Base-by-base conservation (phyloP, 202 grass and related monocot genomes). In the Setaria italica region DNA sequence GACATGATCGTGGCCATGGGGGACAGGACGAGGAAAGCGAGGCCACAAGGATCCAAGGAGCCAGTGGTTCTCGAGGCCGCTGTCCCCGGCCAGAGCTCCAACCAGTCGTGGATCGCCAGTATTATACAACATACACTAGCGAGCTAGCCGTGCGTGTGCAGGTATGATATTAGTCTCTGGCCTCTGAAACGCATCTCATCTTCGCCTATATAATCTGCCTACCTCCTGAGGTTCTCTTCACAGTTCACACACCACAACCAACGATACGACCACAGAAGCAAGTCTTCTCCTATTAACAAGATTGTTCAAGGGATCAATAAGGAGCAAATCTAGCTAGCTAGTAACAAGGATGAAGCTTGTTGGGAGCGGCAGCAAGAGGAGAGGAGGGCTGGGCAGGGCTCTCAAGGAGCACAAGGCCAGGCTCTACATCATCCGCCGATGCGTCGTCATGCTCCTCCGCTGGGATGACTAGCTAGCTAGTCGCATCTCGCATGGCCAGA, bases 401-500 rank as follows among this genome's bases (percentile, higher is more conserved):
- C 45, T 86, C 46, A 86, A 73, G 67, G 76, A 86, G 67, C 76
- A 86, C 9, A 86, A 72, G 77, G 66, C 75, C 0, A 85, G 75
- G 67, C 76, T 86, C 84, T 73, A 86, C 67, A 80, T 86, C 67
- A 86, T 86, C 55, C 57, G 57, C 6, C 84, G 67, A 54, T 86
- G 84, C 57, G 76, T 80, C 20, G 33, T 80, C 6, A 80, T 86
- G 84, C 76, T 86, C 2, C 84, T 86, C 33, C 57, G 77, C 29
- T 72, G 76, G 67, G 66, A 86, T 33, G 67, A 86, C 45, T 72
- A 73, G 80, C 15, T 66, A n/a, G 29, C n/a, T 54, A 19, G 3
- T 6, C 4, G 62, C 62, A 32, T 33, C 37, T 4, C 33, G 17
- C 8, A 32, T 62, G n/a, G 17, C 62, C 62, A 20, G 42, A 32